Base-by-base conservation (phyloP, 2,329 filamentous ascomycete species). In the Pseudopyricularia cyperi region DNA sequence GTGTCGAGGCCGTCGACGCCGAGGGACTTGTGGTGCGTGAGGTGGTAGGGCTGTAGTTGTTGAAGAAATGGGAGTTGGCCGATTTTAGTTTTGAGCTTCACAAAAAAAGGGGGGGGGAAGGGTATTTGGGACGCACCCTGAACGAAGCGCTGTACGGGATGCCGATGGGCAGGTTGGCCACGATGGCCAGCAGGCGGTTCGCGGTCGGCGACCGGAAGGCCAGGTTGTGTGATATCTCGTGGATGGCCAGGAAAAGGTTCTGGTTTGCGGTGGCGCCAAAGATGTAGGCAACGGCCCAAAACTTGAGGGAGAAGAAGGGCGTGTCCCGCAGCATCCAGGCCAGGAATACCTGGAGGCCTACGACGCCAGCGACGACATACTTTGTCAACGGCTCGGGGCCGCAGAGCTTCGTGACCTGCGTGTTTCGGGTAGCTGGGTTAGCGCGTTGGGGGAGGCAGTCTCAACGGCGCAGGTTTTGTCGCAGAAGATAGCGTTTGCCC, bases 11-110 rank as follows among this genome's bases (percentile, higher is more conserved):
- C 93, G 62, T 95, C 88, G 50, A 98, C 91, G 55, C 93, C 93
- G 51, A 98, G 85, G 35, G 90, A 95, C 74, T 98, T 98, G 79
- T 98, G 93, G 71, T 98, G 93, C 2, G 93, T 98, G 39, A 98
- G 82, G 66, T 98, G 93, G 74, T 98, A 98, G 4, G 93, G 93
- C 79, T 89, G 58, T 50, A 22, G 6, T 4, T 3, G 6, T 14
- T 3, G 2, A n/a, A 15, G 19, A 22, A 24, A 14, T 37, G 26
- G 49, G 15, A 52, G 37, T 22, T 28, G 15, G 5, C 32, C 12
- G 9, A 32, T 33, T 15, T 35, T 26, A 12, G 7, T 12, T 6
- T 14, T 15, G 22, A 24, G 19, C 15, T 19, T 17, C 6, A 4
- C 12, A 24, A n/a, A n/a, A n/a, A n/a, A n/a, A n/a, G n/a, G n/a